phyloP scores from a whole-genome alignment of 2,329 filamentous ascomycete genomes.

The Diaporthe sp. region DNA sequence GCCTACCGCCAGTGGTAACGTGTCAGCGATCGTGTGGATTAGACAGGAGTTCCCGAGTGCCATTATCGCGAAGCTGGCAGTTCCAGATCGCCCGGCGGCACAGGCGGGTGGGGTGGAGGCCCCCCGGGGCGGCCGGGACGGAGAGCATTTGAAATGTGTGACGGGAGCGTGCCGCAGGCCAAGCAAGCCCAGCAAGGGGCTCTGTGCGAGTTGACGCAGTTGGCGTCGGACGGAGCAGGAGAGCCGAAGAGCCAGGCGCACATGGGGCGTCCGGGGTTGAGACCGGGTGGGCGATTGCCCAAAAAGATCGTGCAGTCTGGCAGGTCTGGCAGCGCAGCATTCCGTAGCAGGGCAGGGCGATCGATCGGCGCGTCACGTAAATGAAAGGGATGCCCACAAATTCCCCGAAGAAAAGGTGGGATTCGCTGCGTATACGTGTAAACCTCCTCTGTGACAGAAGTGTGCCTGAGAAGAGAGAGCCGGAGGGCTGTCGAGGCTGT shows the following conservation, averaged over 20 bases:
- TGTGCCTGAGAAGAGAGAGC: neutral
- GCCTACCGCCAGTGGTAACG: neutral
- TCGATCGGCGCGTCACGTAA: constrained; percentile 28
- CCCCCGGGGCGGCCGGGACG: constrained; percentile 11
- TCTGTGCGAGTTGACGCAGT: constrained; percentile 24
- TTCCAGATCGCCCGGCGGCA: constrained; percentile 22
- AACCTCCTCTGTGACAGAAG: neutral
- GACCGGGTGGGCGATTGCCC: neutral
- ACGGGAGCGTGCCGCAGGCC: constrained; percentile 26
- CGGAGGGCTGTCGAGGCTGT: neutral
- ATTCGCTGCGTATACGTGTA: constrained; percentile 17
- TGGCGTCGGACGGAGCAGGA: constrained; percentile 27
- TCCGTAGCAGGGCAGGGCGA: constrained; percentile 1
- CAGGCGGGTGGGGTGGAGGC: constrained; percentile 10
- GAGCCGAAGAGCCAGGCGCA: constrained; percentile 14
- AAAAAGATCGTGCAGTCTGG: constrained; percentile 3
- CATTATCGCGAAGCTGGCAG: neutral
- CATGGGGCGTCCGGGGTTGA: constrained; percentile 3
- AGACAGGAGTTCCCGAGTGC: neutral
- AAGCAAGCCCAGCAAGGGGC: constrained; percentile 3
- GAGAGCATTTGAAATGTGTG: constrained; percentile 3
- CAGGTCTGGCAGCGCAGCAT: constrained; percentile 2
- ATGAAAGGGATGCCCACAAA: constrained; percentile 33
- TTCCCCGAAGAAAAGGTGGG: constrained; percentile 5
- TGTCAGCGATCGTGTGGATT: neutral